These are phyloP conservation scores for Phytophthora fragariaefolia DNA, from an alignment of 352 stramenopile genomes.

Conservation along the genomic window DNA sequence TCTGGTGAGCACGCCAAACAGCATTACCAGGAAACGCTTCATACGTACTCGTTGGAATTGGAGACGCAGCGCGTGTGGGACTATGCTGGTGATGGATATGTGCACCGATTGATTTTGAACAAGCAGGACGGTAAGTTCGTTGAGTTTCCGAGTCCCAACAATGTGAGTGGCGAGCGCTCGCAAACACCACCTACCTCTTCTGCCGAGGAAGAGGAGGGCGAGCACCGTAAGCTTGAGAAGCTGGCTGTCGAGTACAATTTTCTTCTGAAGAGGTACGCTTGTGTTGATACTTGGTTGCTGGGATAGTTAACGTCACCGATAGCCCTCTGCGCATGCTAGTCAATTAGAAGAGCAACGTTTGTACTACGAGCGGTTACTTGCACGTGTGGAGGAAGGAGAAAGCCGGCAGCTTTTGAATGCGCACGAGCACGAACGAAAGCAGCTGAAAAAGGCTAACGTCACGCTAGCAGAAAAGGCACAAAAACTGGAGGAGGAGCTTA, in stretches of 20 bases:
- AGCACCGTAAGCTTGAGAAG: constrained; percentile 96
- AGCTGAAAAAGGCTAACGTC: constrained; percentile 80
- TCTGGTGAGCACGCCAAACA: constrained; percentile 94
- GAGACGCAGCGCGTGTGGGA: constrained; percentile 97
- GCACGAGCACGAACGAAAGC: constrained; percentile 83
- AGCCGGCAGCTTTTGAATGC: constrained; percentile 56
- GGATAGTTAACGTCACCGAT: neutral
- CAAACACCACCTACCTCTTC: constrained; percentile 66
- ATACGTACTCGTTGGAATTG: constrained; percentile 96
- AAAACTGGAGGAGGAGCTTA: constrained; percentile 85
- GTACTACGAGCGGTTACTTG: constrained; percentile 90
- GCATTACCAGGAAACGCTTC: constrained; percentile 93
- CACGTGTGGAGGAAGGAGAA: constrained; percentile 66
- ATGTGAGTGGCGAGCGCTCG: constrained; percentile 70
- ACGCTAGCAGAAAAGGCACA: constrained; percentile 65
- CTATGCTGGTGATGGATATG: constrained; percentile 92
- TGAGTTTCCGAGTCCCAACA: constrained; percentile 92
- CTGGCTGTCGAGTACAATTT: constrained; percentile 97
- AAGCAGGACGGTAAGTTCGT: constrained; percentile 96
- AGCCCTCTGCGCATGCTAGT: constrained; percentile 34
- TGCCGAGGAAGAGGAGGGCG: constrained; percentile 90
- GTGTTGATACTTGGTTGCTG: neutral
- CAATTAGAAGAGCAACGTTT: constrained; percentile 96
- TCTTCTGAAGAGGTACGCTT: constrained; percentile 90
- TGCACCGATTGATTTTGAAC: constrained; percentile 89